These are phyloP conservation scores for Starmerella asiatica DNA, from an alignment of 805 yeast genomes.

Conservation along the genomic window DNA sequence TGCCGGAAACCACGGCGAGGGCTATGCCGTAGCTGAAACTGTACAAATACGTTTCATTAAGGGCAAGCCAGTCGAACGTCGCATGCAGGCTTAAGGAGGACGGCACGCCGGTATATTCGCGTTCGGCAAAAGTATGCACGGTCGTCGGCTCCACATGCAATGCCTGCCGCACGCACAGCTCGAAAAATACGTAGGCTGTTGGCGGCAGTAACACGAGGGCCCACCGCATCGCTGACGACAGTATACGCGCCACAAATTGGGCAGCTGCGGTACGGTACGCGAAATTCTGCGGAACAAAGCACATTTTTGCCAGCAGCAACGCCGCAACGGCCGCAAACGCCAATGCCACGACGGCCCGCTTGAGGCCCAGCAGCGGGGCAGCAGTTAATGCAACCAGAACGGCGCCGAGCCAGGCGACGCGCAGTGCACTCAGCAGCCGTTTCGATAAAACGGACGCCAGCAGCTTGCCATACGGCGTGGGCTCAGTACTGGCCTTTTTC, in stretches of 20 bases:
- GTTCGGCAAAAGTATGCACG: neutral
- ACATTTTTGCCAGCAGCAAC: neutral
- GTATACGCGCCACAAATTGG: neutral
- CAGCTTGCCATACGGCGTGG: conserved; percentile 10
- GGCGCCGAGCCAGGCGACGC: neutral
- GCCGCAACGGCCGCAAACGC: neutral
- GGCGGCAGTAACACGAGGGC: neutral
- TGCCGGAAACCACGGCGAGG: neutral
- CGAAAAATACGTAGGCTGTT: neutral
- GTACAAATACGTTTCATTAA: neutral
- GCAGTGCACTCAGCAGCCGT: conserved; percentile 5
- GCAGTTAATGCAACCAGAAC: neutral
- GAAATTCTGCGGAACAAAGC: neutral
- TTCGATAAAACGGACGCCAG: conserved; percentile 8
- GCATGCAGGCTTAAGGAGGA: neutral
- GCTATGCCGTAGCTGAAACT: neutral
- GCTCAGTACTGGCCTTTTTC: conserved; percentile 9
- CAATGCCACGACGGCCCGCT: neutral
- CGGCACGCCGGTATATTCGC: neutral
- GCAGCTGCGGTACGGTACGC: neutral
- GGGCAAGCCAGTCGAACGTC: neutral
- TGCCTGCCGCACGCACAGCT: neutral
- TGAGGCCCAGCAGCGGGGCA: neutral
- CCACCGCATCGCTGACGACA: neutral
- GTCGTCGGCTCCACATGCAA: neutral